Evolutionary conservation across 768 basidiomycete species (phyloP).

Genomic region (Strobilomyces confusus): DNA sequence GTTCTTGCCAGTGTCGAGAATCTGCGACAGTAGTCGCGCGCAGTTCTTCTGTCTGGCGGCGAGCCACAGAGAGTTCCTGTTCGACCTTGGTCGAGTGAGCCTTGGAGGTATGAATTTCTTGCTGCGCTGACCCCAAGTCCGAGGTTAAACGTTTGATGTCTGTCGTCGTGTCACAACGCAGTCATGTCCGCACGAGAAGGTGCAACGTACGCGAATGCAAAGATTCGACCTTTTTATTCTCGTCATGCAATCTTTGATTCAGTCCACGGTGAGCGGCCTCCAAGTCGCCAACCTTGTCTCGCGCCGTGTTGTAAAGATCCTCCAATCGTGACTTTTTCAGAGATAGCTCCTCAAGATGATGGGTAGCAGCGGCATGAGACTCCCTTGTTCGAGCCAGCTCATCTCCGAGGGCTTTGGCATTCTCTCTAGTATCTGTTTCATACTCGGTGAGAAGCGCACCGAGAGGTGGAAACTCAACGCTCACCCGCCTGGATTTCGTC

Average conservation of each 20-base stretch:
- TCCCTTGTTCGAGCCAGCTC: conserved; percentile 21
- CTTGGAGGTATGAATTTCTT: conserved; percentile 7
- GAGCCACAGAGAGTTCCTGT: conserved; percentile 20
- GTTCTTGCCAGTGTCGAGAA: conserved; percentile 24
- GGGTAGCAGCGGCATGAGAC: conserved; percentile 5
- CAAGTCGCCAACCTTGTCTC: conserved; percentile 16
- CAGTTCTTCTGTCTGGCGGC: conserved; percentile 17
- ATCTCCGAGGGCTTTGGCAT: conserved; percentile 16
- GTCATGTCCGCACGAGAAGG: conserved; percentile 23
- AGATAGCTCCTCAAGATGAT: conserved; percentile 17
- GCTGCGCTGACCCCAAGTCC: conserved; percentile 17
- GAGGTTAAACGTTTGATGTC: conserved; percentile 18
- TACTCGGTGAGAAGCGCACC: background rate
- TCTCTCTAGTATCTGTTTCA: conserved; percentile 16
- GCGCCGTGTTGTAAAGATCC: conserved; percentile 6
- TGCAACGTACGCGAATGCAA: conserved; percentile 21
- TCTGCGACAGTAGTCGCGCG: conserved; percentile 10
- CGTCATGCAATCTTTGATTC: conserved; percentile 11
- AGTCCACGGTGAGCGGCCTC: conserved; percentile 9
- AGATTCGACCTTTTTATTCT: conserved; percentile 5
- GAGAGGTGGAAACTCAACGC: background rate
- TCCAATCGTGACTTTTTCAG: conserved; percentile 26
- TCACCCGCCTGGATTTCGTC: conserved; percentile 32
- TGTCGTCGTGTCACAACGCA: conserved; percentile 22
- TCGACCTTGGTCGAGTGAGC: conserved; percentile 16